Conservation (phyloP, 2,329 filamentous ascomycete species). For the Sordariomycetes sp. region DNA sequence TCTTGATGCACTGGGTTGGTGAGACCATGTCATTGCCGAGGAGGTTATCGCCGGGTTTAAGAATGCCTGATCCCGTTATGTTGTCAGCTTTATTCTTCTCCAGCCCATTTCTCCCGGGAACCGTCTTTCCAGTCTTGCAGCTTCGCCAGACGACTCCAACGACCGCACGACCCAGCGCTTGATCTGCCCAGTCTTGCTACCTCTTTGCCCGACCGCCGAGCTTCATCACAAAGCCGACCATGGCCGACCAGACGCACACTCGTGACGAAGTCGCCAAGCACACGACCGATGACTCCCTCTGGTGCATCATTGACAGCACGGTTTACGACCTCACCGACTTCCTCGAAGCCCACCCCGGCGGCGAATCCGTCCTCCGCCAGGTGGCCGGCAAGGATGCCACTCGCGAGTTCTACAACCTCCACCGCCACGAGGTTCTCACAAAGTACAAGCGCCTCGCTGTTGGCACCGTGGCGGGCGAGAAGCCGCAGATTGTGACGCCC, state of each 20-base stretch:
- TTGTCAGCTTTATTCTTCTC: not conserved
- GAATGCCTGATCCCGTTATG: not conserved
- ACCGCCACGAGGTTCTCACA: slow-evolving; percentile 77
- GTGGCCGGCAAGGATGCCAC: slow-evolving; percentile 77
- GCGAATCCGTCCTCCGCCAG: slow-evolving; percentile 68
- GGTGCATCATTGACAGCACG: slow-evolving; percentile 78
- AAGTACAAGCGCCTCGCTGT: slow-evolving; percentile 69
- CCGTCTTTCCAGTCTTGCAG: not conserved
- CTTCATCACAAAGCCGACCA: not conserved
- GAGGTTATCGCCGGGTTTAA: not conserved
- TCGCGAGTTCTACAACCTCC: slow-evolving; percentile 79
- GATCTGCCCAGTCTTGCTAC: not conserved
- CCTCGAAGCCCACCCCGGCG: slow-evolving; percentile 74
- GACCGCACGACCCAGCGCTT: not conserved
- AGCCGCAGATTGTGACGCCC: slow-evolving; percentile 59
- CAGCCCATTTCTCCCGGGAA: not conserved
- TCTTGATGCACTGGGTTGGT: not conserved
- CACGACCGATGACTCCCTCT: slow-evolving; percentile 64
- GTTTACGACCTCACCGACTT: slow-evolving; percentile 85
- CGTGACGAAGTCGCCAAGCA: slow-evolving; percentile 63
- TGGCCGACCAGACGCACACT: slow-evolving; percentile 38
- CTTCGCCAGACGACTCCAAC: not conserved
- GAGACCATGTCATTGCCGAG: not conserved
- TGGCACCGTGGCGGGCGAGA: slow-evolving; percentile 66
- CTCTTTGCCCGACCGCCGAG: not conserved